These are phyloP conservation scores for Arthroderma sp. DNA, from an alignment of 2,329 filamentous ascomycete genomes.

Conservation along the genomic window DNA sequence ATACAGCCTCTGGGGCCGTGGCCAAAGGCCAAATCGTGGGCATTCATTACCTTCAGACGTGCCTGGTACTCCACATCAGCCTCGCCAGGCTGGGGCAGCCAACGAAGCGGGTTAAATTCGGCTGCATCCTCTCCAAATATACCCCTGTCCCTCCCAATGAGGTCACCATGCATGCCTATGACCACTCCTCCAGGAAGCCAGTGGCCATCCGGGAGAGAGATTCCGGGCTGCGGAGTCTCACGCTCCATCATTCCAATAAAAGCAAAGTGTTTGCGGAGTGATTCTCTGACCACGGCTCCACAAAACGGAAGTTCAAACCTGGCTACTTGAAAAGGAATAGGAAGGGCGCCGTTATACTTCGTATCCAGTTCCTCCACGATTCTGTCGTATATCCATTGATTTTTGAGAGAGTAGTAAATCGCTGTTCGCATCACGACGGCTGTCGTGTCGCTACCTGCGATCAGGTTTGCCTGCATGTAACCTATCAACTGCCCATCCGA, in stretches of 20 bases:
- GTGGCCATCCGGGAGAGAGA: conserved; percentile 38
- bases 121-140: conserved; percentile 59
- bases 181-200: conserved; percentile 60
- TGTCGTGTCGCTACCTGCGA: conserved; percentile 65
- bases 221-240: conserved; percentile 44
- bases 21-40: conserved; percentile 30
- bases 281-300: conserved; percentile 66
- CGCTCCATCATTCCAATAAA: conserved; percentile 61
- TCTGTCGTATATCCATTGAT: conserved; percentile 31
- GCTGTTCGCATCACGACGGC: conserved; percentile 59
- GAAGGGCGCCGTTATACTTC: conserved; percentile 50
- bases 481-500: conserved; percentile 59
- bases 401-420: conserved; percentile 62
- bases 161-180: conserved; percentile 63
- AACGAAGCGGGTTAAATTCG: conserved; percentile 39
- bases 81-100: conserved; percentile 31
- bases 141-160: conserved; percentile 55
- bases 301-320: conserved; percentile 53
- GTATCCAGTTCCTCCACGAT: conserved; percentile 33
- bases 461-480: conserved; percentile 49
- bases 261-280: conserved; percentile 58
- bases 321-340: conserved; percentile 42
- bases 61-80: conserved; percentile 10
- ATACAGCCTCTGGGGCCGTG: conserved; percentile 43
- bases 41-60: background rate